A percentile compares a stretch with the other conserved stretches of the same genome.
These are phyloP conservation scores for Durotheca rogersii DNA, from an alignment of 495 filamentous ascomycete genomes.

Conservation along the genomic window DNA sequence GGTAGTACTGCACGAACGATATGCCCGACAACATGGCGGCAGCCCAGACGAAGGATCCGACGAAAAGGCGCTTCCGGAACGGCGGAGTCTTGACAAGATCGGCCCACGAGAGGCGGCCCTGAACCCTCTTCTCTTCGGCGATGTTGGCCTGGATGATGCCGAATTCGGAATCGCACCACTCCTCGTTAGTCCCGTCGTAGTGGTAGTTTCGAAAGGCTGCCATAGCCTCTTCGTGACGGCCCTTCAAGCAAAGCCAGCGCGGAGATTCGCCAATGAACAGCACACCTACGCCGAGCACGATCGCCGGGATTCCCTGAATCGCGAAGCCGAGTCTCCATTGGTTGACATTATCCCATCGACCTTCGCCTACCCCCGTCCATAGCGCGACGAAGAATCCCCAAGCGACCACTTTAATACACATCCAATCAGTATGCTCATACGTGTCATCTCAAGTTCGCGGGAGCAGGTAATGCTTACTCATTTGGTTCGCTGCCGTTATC, in stretches of 20 bases:
- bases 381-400: slow-evolving; percentile 53
- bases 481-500: slow-evolving; percentile 48
- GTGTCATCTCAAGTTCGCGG: no score
- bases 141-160: slow-evolving; percentile 48
- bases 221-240: slow-evolving; percentile 46
- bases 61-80: slow-evolving; percentile 51
- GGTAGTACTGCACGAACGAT: slow-evolving; percentile 56
- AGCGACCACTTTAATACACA: slow-evolving; percentile 53
- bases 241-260: slow-evolving; percentile 58
- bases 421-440: slow-evolving; percentile 6
- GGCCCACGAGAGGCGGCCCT: slow-evolving; percentile 44
- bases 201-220: slow-evolving; percentile 47
- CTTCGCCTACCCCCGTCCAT: slow-evolving; percentile 45
- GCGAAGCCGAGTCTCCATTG: slow-evolving; percentile 60
- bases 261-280: slow-evolving; percentile 58
- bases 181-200: slow-evolving; percentile 46
- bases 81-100: slow-evolving; percentile 46
- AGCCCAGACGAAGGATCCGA: slow-evolving; percentile 56
- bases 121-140: slow-evolving; percentile 38
- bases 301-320: slow-evolving; percentile 52
- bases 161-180: slow-evolving; percentile 49
- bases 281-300: slow-evolving; percentile 51
- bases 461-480: slow-evolving; percentile 16
- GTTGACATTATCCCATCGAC: slow-evolving; percentile 37
- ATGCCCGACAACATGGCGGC: slow-evolving; percentile 56